These are phyloP conservation scores for Sugiyamaella neomexicana DNA, from an alignment of 1,139 yeast genomes.

Conservation along the genomic window DNA sequence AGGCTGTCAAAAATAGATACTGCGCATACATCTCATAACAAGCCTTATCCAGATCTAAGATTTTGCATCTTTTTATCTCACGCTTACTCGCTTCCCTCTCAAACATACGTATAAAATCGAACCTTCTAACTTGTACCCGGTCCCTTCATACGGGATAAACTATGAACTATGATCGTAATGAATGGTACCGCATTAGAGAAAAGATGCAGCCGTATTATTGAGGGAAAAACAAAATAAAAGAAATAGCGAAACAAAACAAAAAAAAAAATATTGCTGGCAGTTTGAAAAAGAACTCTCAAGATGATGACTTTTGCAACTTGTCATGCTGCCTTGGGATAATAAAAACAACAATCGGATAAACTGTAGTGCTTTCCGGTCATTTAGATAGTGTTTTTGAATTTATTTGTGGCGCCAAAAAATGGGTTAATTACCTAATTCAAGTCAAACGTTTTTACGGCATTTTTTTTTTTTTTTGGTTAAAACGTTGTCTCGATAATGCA, in stretches of 20 bases:
- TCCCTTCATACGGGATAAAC: not conserved
- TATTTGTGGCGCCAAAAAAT: not conserved
- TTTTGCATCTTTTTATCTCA: not conserved
- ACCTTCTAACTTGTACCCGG: not conserved
- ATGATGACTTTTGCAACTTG: not conserved
- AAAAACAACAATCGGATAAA: not conserved
- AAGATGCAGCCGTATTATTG: too few species aligned
- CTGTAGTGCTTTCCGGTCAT: not conserved
- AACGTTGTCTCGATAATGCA: slow-evolving; percentile 4
- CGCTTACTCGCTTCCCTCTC: not conserved
- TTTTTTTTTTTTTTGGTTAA: not conserved
- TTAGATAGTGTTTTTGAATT: not conserved
- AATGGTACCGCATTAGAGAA: not conserved
- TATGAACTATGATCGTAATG: too few species aligned
- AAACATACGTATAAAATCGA: not conserved
- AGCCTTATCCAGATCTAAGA: not conserved
- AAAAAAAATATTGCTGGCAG: not conserved
- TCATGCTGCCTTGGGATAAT: not conserved
- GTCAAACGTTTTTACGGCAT: slow-evolving; percentile 5
- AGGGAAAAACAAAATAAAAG: too few species aligned
- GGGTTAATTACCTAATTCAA: not conserved
- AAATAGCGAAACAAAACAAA: not conserved
- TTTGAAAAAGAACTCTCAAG: not conserved
- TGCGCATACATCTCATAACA: not conserved
- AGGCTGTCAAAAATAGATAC: not conserved